These are phyloP conservation scores for Hypoxylon fuscum DNA, from an alignment of 495 filamentous ascomycete species.

Conservation along the genomic window DNA sequence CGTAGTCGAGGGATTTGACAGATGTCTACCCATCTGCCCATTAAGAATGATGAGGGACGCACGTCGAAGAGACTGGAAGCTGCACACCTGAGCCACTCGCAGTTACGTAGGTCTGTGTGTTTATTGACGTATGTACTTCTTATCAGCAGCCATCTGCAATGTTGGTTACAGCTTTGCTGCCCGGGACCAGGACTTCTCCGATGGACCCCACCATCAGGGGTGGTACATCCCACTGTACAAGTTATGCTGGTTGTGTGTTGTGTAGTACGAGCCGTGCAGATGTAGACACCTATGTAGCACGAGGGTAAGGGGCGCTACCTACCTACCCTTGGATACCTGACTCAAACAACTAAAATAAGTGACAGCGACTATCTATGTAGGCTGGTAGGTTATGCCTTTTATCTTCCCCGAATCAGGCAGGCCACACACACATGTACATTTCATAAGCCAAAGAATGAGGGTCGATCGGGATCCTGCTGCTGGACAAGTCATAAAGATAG, in stretches of 20 bases:
- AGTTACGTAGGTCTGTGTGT: neutral
- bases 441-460: conserved; percentile 18
- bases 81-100: neutral
- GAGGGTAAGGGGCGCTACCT: too few relatives aligned
- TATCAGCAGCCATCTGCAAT: conserved; percentile 4
- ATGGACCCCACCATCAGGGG: neutral
- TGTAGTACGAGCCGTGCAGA: neutral
- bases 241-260: neutral
- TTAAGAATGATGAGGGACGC: neutral
- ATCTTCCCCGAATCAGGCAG: conserved; percentile 40
- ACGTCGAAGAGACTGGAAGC: conserved; percentile 25
- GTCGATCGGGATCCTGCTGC: conserved; percentile 29
- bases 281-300: too few relatives aligned
- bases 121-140: neutral
- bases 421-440: conserved; percentile 13
- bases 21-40: neutral
- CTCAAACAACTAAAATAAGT: conserved; percentile 11
- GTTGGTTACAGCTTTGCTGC: neutral
- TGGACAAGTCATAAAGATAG: conserved; percentile 26
- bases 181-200: neutral
- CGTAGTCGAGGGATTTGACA: neutral
- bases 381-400: conserved; percentile 6
- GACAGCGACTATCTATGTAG: conserved; percentile 2
- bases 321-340: too few relatives aligned
- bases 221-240: conserved; percentile 6